Evolutionary conservation across 306 rosid genomes (phyloP).

Genomic region (Lathyrus aphaca): DNA sequence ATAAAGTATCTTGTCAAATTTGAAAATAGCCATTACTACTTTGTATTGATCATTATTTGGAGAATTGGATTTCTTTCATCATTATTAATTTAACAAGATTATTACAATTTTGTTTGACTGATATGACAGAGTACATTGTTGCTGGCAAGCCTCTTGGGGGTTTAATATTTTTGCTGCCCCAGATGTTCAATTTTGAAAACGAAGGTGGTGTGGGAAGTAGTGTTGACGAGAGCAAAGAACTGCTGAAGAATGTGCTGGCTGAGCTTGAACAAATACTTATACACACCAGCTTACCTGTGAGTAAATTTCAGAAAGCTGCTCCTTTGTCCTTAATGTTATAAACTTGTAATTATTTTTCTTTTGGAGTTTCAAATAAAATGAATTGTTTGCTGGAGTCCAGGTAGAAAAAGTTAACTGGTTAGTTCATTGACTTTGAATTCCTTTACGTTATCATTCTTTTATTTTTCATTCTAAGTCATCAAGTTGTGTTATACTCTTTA

Average conservation of each 20-base stretch:
- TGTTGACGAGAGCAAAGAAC: constrained; percentile 47
- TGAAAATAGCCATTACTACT: constrained; percentile 11
- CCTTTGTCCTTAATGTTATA: constrained; percentile 4
- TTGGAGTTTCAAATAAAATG: constrained; percentile 26
- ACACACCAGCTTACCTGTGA: constrained; percentile 84
- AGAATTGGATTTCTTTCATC: constrained; percentile 22
- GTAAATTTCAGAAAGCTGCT: constrained; percentile 46
- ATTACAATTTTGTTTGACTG: constrained; percentile 37
- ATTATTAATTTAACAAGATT: constrained; percentile 23
- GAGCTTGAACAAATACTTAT: constrained; percentile 79
- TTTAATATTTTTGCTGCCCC: constrained; percentile 84
- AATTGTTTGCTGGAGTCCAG: constrained; percentile 18
- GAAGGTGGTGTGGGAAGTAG: constrained; percentile 44
- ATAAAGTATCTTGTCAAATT: constrained; percentile 1
- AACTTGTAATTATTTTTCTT: constrained; percentile 11
- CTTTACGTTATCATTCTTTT: background rate
- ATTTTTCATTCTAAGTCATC: background rate
- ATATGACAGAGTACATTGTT: constrained; percentile 76
- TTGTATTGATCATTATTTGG: constrained; percentile 30
- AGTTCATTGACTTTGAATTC: constrained; percentile 31
- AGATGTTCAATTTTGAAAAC: constrained; percentile 56
- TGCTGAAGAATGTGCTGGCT: constrained; percentile 51
- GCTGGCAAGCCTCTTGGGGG: constrained; percentile 88
- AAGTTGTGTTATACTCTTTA: constrained; percentile 16
- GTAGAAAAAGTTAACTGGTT: constrained; percentile 8